Evolutionary conservation across 2,329 filamentous ascomycete genomes (phyloP).

Genomic region (Microdochium trichocladiopsis): DNA sequence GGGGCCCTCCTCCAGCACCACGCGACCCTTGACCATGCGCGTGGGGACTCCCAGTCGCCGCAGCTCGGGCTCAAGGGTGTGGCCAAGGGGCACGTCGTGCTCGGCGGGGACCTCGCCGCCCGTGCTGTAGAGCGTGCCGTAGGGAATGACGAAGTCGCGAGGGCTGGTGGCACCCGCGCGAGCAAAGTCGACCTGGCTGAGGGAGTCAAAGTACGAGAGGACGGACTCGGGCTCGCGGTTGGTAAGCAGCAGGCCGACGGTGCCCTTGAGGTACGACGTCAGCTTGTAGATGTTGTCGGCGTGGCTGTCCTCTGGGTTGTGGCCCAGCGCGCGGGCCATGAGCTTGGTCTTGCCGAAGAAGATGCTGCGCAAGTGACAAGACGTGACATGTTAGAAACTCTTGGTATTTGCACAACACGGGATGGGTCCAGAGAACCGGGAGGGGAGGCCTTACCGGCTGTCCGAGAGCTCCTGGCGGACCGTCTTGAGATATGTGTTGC

Average conservation of each 20-base stretch:
- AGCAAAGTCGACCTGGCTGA: conserved; percentile 79
- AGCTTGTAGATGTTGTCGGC: conserved; percentile 71
- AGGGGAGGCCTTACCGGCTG: conserved; percentile 60
- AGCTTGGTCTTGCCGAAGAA: conserved; percentile 99
- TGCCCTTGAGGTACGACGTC: conserved; percentile 63
- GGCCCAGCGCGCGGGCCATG: conserved; percentile 91
- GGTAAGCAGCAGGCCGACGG: conserved; percentile 87
- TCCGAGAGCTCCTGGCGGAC: conserved; percentile 80
- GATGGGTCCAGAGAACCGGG: too few relatives aligned
- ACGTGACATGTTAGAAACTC: too few relatives aligned
- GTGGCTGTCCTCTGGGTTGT: conserved; percentile 68
- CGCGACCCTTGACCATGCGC: conserved; percentile 78
- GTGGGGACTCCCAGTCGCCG: conserved; percentile 86
- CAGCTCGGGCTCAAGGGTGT: conserved; percentile 85
- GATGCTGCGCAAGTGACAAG: conserved; percentile 51
- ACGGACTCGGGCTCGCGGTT: conserved; percentile 65
- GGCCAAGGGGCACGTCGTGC: conserved; percentile 79
- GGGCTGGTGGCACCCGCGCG: conserved; percentile 73
- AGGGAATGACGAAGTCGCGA: conserved; percentile 72
- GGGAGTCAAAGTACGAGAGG: conserved; percentile 63
- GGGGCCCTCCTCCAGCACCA: conserved; percentile 53
- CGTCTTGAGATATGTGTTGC: conserved; percentile 91
- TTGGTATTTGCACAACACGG: too few relatives aligned
- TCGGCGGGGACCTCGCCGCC: conserved; percentile 74
- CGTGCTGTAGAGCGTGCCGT: conserved; percentile 72